These are phyloP conservation scores for Endothia cerciana DNA, from an alignment of 2,329 filamentous ascomycete species.

Conservation along the genomic window DNA sequence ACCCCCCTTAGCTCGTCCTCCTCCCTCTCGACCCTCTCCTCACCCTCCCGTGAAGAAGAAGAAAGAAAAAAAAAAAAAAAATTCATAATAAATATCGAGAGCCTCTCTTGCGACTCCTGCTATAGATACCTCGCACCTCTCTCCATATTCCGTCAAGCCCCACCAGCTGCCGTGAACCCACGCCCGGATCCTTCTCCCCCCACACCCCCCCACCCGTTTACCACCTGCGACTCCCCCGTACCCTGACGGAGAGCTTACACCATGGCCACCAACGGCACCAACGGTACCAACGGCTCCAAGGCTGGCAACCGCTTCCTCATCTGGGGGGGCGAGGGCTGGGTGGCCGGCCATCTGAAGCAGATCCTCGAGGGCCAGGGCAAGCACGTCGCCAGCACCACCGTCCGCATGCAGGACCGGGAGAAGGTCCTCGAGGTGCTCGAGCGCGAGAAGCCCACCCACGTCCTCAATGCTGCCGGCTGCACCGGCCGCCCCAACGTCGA, in stretches of 20 bases:
- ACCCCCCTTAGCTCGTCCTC: neutral
- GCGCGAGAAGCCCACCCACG: slow-evolving; percentile 65
- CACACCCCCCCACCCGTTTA: neutral
- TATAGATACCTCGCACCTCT: neutral
- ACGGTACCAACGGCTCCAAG: slow-evolving; percentile 34
- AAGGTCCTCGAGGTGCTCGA: slow-evolving; percentile 60
- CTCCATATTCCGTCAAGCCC: neutral
- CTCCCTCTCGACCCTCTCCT: neutral
- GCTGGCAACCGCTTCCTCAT: slow-evolving; percentile 56
- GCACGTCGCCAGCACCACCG: slow-evolving; percentile 61
- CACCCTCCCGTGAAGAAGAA: neutral
- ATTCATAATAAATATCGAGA: too few species aligned
- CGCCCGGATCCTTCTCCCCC: neutral
- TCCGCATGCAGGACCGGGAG: slow-evolving; percentile 68
- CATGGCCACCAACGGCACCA: slow-evolving; percentile 34
- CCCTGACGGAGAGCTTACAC: neutral
- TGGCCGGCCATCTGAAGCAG: slow-evolving; percentile 63
- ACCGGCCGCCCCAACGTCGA: slow-evolving; percentile 71
- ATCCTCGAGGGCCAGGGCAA: slow-evolving; percentile 64
- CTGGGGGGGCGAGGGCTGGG: slow-evolving; percentile 68
- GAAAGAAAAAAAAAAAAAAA: too few species aligned
- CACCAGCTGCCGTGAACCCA: neutral
- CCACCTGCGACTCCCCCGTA: neutral
- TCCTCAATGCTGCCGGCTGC: slow-evolving; percentile 68
- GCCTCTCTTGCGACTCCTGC: neutral